Base-by-base conservation (phyloP, 805 yeast genomes). In the Grigorovia transvaalensis region DNA sequence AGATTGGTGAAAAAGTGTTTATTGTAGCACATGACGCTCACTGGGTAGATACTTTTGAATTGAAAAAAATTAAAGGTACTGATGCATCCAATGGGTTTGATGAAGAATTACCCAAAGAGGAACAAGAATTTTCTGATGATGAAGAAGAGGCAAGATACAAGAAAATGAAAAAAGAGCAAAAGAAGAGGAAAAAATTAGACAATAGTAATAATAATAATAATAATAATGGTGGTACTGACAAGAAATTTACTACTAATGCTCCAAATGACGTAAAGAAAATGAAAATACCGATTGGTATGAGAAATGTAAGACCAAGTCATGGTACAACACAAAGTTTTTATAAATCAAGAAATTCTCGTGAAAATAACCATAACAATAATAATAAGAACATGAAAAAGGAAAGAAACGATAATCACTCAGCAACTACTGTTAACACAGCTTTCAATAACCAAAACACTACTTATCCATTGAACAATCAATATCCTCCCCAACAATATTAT, bases 81-180 rank as follows among this genome's bases (percentile, higher is more conserved):
- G 99, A 93, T 71, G 99, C 99, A 0, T 85, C 95, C 61, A 93
- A 93, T 60, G 83, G 88, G 66, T 85, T 88, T 64, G 99, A 93
- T 66, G 98, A 93, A 69, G 99, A 93, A 62, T 69, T 91, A 33
- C 88, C 96, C 0, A 89, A 82, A 58, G 95, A 86, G 33, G 98
- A 93, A 65, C 95, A 88, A 65, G 98, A 91, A 64, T 91, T 84
- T 58, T 87, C 96, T 1, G 98, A 93, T 65, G 98, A 93, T 67
- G 98, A 91, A 63, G 79, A 79, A 54, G 98, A 93, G 65, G 77
- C 81, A 58, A 83, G 79, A 40, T 79, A 78, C 46, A 90, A 85
- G 63, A 78, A 76, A 50, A 67, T 74, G 20, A 82, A 77, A 65
- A 87, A 84, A 68, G 78, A 77, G 53, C 78, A 79, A 67, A 80